Conservation (phyloP, 2,329 filamentous ascomycete genomes). For the Talaromyces sp. region DNA sequence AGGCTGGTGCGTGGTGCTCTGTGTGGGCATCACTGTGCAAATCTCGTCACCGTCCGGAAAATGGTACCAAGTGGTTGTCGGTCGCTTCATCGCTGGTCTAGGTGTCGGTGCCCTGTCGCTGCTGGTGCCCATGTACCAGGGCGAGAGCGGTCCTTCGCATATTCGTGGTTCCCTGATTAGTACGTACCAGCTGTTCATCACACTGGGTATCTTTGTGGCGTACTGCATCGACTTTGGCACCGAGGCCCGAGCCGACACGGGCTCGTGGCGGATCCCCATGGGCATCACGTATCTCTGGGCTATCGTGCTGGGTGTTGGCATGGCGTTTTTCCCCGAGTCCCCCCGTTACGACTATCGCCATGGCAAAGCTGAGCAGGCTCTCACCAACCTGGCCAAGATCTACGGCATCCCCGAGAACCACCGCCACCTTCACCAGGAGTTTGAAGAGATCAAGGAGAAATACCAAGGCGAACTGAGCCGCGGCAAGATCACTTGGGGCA, state of each 20-base stretch:
- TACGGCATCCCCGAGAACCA: conserved; percentile 52
- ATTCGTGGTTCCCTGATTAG: conserved; percentile 39
- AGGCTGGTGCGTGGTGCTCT: conserved; percentile 34
- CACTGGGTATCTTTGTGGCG: conserved; percentile 42
- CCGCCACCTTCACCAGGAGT: conserved; percentile 46
- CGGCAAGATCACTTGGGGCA: conserved; percentile 27
- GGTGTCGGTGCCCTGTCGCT: conserved; percentile 39
- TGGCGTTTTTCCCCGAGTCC: conserved; percentile 52
- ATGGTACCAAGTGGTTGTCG: conserved; percentile 39
- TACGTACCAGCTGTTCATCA: conserved; percentile 45
- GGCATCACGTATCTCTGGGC: conserved; percentile 55
- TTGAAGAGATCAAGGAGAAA: conserved; percentile 52
- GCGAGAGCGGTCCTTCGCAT: conserved; percentile 39
- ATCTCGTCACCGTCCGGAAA: conserved; percentile 31
- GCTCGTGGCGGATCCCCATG: conserved; percentile 46
- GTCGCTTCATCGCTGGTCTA: conserved; percentile 38
- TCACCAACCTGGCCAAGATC: conserved; percentile 47
- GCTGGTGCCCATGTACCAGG: conserved; percentile 42
- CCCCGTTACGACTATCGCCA: conserved; percentile 56
- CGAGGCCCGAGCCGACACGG: conserved; percentile 29
- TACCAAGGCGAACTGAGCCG: conserved; percentile 45
- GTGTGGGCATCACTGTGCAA: conserved; percentile 38
- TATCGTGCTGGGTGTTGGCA: conserved; percentile 48
- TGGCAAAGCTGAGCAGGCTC: conserved; percentile 47
- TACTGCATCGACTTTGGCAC: conserved; percentile 44